Percentiles rank a stretch among this genome's conserved stretches.
phyloP scores from a whole-genome alignment of 345 rosid genomes.

The Populus ilicifolia region DNA sequence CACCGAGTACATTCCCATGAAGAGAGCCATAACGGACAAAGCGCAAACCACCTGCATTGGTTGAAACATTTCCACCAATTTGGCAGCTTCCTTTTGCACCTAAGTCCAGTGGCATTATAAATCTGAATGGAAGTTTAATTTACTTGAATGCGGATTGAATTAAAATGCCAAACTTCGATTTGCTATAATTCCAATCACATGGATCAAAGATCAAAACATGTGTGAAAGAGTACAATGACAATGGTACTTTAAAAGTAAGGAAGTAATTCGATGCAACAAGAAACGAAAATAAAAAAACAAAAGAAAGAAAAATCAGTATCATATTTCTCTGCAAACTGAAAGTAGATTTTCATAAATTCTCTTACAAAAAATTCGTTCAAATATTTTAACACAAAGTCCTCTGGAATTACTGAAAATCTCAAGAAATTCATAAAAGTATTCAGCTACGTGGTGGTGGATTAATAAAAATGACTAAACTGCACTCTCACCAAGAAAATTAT shows the following conservation, averaged over 20 bases:
- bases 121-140: constrained; percentile 66
- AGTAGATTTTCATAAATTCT: neutral
- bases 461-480: neutral
- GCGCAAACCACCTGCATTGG: constrained; percentile 98
- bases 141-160: constrained; percentile 26
- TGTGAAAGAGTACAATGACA: neutral
- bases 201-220: neutral
- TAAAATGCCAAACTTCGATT: constrained; percentile 11
- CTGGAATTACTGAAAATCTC: neutral
- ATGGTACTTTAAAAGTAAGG: neutral
- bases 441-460: neutral
- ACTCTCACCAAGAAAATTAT: neutral
- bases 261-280: neutral
- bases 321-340: neutral
- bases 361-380: neutral
- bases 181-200: neutral
- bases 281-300: neutral
- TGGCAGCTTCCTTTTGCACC: constrained; percentile 99
- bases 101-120: constrained; percentile 97
- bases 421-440: neutral
- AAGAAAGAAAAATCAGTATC: neutral
- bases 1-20: constrained; percentile 87
- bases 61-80: constrained; percentile 97
- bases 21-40: constrained; percentile 95
- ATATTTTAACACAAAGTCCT: neutral